Conservation (phyloP, 345 rosid species). For the Eutrema heterophyllum region DNA sequence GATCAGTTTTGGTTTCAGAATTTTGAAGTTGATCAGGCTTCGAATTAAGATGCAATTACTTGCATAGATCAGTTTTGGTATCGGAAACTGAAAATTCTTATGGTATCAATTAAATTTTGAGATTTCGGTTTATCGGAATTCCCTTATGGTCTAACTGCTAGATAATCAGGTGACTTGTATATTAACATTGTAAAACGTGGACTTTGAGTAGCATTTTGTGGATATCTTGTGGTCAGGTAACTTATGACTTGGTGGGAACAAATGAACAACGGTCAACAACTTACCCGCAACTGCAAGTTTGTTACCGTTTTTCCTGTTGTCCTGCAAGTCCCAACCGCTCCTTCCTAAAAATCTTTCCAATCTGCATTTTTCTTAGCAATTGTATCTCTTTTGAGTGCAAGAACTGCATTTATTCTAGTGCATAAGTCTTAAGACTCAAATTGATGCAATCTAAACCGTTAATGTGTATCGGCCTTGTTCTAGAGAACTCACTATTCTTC, state of each 20-base stretch:
- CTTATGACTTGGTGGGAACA: constrained; percentile 99
- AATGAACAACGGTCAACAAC: constrained; percentile 91
- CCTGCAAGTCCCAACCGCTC: constrained; percentile 50
- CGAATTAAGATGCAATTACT: neutral
- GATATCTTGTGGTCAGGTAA: constrained; percentile 46
- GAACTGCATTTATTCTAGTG: neutral
- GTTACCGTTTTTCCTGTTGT: constrained; percentile 88
- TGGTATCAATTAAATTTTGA: neutral
- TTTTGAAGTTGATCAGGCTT: neutral
- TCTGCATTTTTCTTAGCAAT: no score
- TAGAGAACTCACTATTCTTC: neutral
- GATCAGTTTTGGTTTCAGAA: neutral
- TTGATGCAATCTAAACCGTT: neutral
- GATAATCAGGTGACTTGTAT: neutral
- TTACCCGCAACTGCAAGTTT: constrained; percentile 89
- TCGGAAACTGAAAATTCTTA: neutral
- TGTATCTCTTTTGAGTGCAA: neutral
- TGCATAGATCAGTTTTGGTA: neutral
- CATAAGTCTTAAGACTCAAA: neutral
- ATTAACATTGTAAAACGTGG: neutral
- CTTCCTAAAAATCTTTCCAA: neutral
- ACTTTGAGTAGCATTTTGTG: neutral
- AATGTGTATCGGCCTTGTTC: neutral
- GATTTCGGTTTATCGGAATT: neutral
- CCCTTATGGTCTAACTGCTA: neutral